Base-by-base conservation (phyloP, 768 basidiomycete species). In the Kwoniella heveanensis region DNA sequence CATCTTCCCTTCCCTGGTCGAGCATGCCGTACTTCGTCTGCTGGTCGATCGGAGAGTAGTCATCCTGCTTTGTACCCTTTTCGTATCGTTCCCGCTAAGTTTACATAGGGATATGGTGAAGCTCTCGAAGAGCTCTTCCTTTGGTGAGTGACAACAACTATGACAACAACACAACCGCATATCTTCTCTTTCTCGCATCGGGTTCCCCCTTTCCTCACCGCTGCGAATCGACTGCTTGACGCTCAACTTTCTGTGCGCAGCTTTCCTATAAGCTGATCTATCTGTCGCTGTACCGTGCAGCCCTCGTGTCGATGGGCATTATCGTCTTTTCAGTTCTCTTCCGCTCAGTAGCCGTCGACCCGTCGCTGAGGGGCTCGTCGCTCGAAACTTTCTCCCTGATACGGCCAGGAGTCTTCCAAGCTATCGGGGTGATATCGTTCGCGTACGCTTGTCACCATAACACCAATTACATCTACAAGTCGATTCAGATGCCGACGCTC, bases 41-140 rank as follows among this genome's bases (percentile, higher is more conserved):
- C 84, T 99, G 78, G 83, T 89, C 46, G 89, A 92, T 75, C 89
- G 95, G 49, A 87, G 90, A 78, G 90, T 95, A 82, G 83, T 99
- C 77, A 95, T 97, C 70, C 83, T 85, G 54, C 83, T 96, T 56
- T 90, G 90, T 82, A 96, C 93, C 6, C 78, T 89, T 60, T 86
- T 87, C 76, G 88, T 98, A 59, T 96, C 94, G 8, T 98, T 92
- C 76, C 96, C 96, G 0, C 85, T 99, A 39, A 95, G 92, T 7
- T 85, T 99, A 22, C 92, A 98, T 79, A 90, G 95, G 56, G 93
- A 98, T 81, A 98, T 99, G 68, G 91, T 96, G 82, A 98, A 98
- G 79, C 87, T 99, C 24, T 88, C 92, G 12, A 88, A 92, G 60
- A 94, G 93, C 2, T 94, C 92, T 19, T 88, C 90, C 1, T 85